phyloP scores from a whole-genome alignment of 176 grass and related monocot genomes.

The Rhynchospora pubera region DNA sequence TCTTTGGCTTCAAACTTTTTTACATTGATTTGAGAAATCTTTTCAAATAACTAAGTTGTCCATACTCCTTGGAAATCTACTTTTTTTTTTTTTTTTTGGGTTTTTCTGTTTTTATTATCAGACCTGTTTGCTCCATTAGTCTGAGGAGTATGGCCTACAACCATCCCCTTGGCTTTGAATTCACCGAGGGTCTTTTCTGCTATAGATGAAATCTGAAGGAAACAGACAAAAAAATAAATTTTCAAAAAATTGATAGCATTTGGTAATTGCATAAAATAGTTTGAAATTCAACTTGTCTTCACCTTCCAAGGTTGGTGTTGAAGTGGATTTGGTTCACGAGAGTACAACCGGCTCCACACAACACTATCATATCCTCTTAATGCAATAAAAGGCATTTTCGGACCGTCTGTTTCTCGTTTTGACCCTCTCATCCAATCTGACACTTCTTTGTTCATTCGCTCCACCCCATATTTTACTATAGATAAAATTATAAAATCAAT shows the following conservation, averaged over 20 bases:
- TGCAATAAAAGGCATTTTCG: conserved; percentile 67
- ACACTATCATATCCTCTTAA: conserved; percentile 88
- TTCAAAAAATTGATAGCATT: not conserved
- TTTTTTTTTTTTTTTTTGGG: not conserved
- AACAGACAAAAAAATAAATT: conserved; percentile 14
- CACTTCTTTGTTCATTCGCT: conserved; percentile 79
- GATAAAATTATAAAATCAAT: not conserved
- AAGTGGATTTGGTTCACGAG: conserved; percentile 40
- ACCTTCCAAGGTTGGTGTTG: conserved; percentile 38
- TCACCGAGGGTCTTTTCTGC: conserved; percentile 62
- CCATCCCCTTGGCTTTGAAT: conserved; percentile 79
- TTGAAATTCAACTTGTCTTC: conserved; percentile 16
- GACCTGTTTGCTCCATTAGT: conserved; percentile 74
- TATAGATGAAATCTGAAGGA: conserved; percentile 66
- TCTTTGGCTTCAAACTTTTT: not conserved
- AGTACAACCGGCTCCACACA: conserved; percentile 84
- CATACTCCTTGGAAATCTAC: not conserved
- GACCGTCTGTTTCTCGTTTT: conserved; percentile 32
- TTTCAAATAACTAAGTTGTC: not conserved
- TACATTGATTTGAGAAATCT: not conserved
- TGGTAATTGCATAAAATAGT: not conserved
- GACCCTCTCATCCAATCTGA: conserved; percentile 67
- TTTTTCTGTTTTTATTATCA: not conserved
- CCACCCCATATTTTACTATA: conserved; percentile 76
- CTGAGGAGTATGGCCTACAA: conserved; percentile 91